Conservation (phyloP, 2,329 filamentous ascomycete genomes). For the Venturia aucupariae region DNA sequence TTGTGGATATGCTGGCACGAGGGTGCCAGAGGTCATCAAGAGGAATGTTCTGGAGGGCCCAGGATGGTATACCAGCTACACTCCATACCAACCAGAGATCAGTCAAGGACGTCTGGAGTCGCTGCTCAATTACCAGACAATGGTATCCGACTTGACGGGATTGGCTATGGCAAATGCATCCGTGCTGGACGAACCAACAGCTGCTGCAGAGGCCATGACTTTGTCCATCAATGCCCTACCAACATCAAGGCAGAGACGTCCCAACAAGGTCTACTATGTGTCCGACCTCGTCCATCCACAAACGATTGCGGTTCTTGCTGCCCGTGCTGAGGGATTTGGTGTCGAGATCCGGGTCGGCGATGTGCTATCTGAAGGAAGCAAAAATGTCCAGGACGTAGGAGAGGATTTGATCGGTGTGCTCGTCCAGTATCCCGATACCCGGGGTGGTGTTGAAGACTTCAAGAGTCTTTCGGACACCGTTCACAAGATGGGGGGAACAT, state of each 20-base stretch:
- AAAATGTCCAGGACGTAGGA: conserved; percentile 62
- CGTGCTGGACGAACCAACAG: conserved; percentile 82
- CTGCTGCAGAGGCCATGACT: conserved; percentile 92
- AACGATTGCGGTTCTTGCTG: conserved; percentile 73
- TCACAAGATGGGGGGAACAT: conserved; percentile 66
- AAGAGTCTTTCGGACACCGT: conserved; percentile 63
- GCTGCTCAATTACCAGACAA: conserved; percentile 88
- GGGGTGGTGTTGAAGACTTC: conserved; percentile 71
- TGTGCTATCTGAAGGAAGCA: conserved; percentile 54
- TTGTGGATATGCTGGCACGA: conserved; percentile 79
- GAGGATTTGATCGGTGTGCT: conserved; percentile 80
- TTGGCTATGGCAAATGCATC: conserved; percentile 86
- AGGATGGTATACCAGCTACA: conserved; percentile 97
- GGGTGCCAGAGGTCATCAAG: conserved; percentile 82
- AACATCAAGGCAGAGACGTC: conserved; percentile 59
- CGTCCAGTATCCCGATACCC: conserved; percentile 90
- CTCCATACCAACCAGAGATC: conserved; percentile 94
- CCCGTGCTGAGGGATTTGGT: conserved; percentile 83
- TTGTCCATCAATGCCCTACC: conserved; percentile 73
- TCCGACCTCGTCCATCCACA: conserved; percentile 76
- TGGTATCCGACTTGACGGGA: conserved; percentile 80
- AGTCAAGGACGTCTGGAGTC: conserved; percentile 90
- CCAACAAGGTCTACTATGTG: conserved; percentile 74
- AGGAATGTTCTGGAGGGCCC: conserved; percentile 88
- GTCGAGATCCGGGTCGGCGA: conserved; percentile 69